Conservation (phyloP, 2,329 filamentous ascomycete species). For the Rhinocladiella mackenziei region DNA sequence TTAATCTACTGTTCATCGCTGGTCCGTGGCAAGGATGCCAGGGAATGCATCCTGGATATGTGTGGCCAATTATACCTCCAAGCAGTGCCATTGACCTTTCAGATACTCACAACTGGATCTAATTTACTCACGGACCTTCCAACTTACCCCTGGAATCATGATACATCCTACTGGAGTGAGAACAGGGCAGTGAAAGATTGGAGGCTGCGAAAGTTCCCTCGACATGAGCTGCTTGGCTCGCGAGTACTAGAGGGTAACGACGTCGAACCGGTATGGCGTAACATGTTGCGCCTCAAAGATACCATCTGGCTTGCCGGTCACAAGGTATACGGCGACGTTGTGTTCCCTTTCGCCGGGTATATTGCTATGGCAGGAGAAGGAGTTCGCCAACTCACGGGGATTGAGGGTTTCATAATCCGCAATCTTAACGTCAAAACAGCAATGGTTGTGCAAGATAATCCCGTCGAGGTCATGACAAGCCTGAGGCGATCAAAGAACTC, state of each 20-base stretch:
- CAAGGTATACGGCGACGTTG: conserved; percentile 22
- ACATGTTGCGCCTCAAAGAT: conserved; percentile 30
- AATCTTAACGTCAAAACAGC: conserved; percentile 23
- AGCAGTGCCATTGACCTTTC: conserved; percentile 3
- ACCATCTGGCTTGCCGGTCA: conserved; percentile 35
- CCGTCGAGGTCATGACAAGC: conserved; percentile 21
- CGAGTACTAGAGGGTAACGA: background rate
- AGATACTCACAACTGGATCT: background rate
- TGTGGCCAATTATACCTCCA: background rate
- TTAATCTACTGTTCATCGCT: background rate
- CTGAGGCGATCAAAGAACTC: conserved; percentile 10
- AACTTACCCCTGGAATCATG: conserved; percentile 50
- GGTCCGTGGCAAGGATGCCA: background rate
- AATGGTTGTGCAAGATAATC: conserved; percentile 9
- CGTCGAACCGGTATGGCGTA: conserved; percentile 32
- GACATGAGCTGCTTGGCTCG: conserved; percentile 31
- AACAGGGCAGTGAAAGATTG: conserved; percentile 41
- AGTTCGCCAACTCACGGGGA: conserved; percentile 1
- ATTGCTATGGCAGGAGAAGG: conserved; percentile 29
- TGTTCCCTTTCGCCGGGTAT: conserved; percentile 34
- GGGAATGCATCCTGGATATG: background rate
- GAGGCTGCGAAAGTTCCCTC: conserved; percentile 36
- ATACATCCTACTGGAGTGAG: conserved; percentile 43
- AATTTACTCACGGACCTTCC: conserved; percentile 37
- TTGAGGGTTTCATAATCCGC: conserved; percentile 23